Base-by-base conservation (phyloP, 208 protist genomes). In the Wallacemonas sp. region DNA sequence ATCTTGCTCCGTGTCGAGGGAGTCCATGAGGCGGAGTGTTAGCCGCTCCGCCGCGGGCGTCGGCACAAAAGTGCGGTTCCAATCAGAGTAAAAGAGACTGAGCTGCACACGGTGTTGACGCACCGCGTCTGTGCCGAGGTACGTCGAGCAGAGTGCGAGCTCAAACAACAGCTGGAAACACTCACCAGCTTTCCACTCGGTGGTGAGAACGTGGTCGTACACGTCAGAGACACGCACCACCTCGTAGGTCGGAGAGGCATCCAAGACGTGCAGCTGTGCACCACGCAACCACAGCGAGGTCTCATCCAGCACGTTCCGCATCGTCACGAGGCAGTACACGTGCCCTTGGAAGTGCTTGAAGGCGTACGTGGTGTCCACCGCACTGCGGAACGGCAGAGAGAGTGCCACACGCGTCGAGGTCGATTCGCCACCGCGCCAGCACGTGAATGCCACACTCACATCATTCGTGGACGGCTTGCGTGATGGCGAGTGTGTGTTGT, bases 281-380 rank as follows among this genome's bases (percentile, higher is more conserved):
- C 85, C 88, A 22, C 88, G 88, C 61, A 94, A 52, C 85, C 85
- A 92, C 32, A 94, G 69, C 30, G 88, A 94, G 2, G 82, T 92
- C 21, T 64, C 52, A 22, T 67, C 34, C 30, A 94, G 71, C 8
- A 77, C 42, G 42, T 91, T 94, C n/a, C 59, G 53, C 67, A 90
- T 69, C 34, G 60, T 73, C 42, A 90, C 85, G 1, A 92, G 62
- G 54, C 85, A 91, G 69, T 92, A 92, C 29, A 95, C 81, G 46
- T 85, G 82, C 10, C 76, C 73, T 34, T 92, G 79, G 45, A 83
- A 79, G 53, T 83, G 85, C 48, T 81, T 85, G 58, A 95, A 91
- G 15, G 52, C 41, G 58, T 92, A 95, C 0, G 38, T 61, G 37
- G 73, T 71, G 38, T 42, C 26, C 24, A 87, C 73, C 8, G 76